Conservation (phyloP, 371 early-diverging fungal species). For the Homolaphlyctis polyrhiza region DNA sequence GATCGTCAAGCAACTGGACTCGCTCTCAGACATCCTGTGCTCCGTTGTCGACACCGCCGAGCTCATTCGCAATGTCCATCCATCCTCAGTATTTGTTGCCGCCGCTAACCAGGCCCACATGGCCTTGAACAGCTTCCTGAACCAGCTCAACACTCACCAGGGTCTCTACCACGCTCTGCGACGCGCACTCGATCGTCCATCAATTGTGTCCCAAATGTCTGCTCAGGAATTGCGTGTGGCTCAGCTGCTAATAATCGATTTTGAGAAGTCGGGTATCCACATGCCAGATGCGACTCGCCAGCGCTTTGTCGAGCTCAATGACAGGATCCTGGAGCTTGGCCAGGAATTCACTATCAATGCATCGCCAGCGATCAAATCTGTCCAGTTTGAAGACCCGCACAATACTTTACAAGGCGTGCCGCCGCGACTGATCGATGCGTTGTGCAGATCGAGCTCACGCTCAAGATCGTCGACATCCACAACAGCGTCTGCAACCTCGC, state of each 20-base stretch:
- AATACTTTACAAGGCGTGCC: constrained; percentile 28
- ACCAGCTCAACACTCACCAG: constrained; percentile 85
- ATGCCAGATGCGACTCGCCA: constrained; percentile 60
- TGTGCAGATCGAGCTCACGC: not conserved
- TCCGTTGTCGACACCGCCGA: constrained; percentile 89
- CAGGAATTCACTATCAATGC: constrained; percentile 57
- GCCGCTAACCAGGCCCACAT: constrained; percentile 78
- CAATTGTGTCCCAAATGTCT: constrained; percentile 48
- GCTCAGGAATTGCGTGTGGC: constrained; percentile 76
- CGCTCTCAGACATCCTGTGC: constrained; percentile 85
- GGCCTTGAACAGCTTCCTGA: constrained; percentile 78
- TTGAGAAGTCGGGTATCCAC: constrained; percentile 93
- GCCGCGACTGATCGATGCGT: constrained; percentile 4
- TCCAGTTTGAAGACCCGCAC: constrained; percentile 21
- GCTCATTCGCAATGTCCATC: constrained; percentile 87
- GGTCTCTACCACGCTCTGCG: constrained; percentile 61
- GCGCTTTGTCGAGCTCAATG: constrained; percentile 75
- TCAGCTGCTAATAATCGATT: constrained; percentile 77
- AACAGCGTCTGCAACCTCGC: not conserved
- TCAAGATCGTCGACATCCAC: constrained; percentile 1
- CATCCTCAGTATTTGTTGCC: constrained; percentile 60
- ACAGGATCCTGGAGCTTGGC: constrained; percentile 72
- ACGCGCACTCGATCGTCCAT: constrained; percentile 53
- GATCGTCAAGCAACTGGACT: constrained; percentile 80
- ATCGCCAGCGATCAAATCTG: constrained; percentile 7